Evolutionary conservation across 352 stramenopile species (phyloP), one percentile per base, ranked within the genome.

Genomic region (Blastocystis sp.): DNA sequence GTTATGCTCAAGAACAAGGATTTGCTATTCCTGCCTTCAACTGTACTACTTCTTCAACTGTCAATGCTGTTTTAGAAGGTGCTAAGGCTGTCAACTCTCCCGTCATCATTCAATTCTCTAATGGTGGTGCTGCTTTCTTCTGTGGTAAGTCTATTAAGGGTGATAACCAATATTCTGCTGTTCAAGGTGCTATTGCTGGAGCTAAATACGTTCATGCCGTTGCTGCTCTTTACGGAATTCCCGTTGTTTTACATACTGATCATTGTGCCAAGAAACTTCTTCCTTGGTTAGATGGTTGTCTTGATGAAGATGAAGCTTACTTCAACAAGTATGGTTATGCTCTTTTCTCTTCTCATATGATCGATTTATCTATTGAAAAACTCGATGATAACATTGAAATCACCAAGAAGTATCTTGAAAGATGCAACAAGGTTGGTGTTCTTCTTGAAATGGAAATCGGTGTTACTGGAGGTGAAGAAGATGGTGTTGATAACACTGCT

Each of bases 1-100:
- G 81, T 58, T 86, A 88, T 72, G 82, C 82, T 44, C 84, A 91
- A 70, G 75, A 87, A 67, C 69, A 88, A 75, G 79, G 78, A 59
- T 95, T 94, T 65, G 88, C 88, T 65, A 95, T 95, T 76, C 88
- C 88, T 58, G 88, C 86, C 52, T 86, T 95, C 18, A 96, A 95
- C 75, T 88, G 87, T 64, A 90, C 88, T 42, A 93, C 81, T 39
- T 70, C 56, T 37, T 88, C 80, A 71, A 94, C 86, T 52, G 83
- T 86, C 55, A 96, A 95, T 73, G 72, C 85, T 16, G 88, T 83
- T 58, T 86, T 96, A 71, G 84, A 95, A 73, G 88, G 86, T 23
- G 86, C 86, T 52, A 80, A 80, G 64, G 82, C 91, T 73, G 88
- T 93, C 74, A 86, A 93, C 68, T 85, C 77, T 48, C 87, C 86